Evolutionary conservation across 75 land plant genomes (phyloP).

Genomic region (Sequoiadendron giganteum): DNA sequence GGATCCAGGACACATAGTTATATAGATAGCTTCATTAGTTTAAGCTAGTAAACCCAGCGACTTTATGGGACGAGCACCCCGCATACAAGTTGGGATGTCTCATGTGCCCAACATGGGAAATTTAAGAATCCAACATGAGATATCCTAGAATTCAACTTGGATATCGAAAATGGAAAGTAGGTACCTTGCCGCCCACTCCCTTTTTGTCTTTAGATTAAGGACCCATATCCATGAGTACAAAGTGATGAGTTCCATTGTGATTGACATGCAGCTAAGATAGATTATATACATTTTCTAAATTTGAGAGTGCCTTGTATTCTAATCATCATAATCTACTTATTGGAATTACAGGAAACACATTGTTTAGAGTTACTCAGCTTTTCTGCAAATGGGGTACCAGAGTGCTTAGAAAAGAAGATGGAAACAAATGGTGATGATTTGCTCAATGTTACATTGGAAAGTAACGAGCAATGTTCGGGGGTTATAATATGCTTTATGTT

Average conservation of each 20-base stretch:
- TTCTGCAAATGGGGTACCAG: conserved; percentile 4
- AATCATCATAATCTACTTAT: neutral
- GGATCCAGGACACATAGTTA: neutral
- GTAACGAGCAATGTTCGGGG: neutral
- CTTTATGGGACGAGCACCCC: neutral
- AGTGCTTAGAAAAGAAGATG: neutral
- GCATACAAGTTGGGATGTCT: neutral
- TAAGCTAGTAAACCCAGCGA: neutral
- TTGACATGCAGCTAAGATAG: no score
- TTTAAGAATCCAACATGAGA: no score
- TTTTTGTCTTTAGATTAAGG: no score
- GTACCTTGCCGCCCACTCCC: no score
- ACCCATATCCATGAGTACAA: no score
- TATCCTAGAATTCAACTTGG: no score
- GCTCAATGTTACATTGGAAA: neutral
- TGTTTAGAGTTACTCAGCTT: conserved; percentile 14
- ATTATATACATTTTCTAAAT: no score
- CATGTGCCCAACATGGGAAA: no score
- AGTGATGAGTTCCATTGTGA: no score
- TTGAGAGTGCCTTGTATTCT: neutral
- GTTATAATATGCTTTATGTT: neutral
- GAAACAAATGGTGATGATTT: neutral
- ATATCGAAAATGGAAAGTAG: no score
- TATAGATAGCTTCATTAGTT: neutral
- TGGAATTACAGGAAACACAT: conserved; percentile 1